phyloP scores from a whole-genome alignment of 352 stramenopile genomes.

The Phytophthora europaea region DNA sequence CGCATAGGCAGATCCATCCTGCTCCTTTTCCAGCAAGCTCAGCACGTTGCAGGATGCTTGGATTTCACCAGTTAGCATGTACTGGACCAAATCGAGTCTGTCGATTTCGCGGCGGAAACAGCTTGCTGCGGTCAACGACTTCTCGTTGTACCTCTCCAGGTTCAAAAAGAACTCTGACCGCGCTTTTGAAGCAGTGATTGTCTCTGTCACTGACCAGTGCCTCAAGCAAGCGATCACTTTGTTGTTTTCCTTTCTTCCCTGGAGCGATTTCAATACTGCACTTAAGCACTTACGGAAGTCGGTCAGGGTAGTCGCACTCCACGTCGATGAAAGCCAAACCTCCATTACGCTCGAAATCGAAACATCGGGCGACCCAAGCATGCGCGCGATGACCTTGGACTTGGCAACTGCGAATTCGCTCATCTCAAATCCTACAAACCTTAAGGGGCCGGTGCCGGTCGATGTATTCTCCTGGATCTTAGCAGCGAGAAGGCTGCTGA shows the following conservation, averaged over 20 bases:
- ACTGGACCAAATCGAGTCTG: slow-evolving; percentile 2
- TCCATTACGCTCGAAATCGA: not conserved
- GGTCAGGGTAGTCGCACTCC: slow-evolving; percentile 1
- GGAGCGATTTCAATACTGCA: slow-evolving; percentile 1
- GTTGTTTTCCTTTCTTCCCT: not conserved
- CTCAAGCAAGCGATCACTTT: not conserved
- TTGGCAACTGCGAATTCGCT: slow-evolving; percentile 33
- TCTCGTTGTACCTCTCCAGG: slow-evolving; percentile 12
- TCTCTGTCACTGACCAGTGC: slow-evolving; percentile 2
- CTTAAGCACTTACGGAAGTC: slow-evolving; percentile 1
- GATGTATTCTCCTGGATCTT: slow-evolving; percentile 9
- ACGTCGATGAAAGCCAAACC: slow-evolving; percentile 10
- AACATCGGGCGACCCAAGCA: slow-evolving; percentile 17
- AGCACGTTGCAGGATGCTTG: not conserved
- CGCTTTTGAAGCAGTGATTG: slow-evolving; percentile 3
- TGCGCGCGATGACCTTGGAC: slow-evolving; percentile 20
- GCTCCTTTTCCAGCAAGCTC: not conserved
- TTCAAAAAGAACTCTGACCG: slow-evolving; percentile 16
- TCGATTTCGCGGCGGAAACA: slow-evolving; percentile 13
- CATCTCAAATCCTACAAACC: slow-evolving; percentile 32
- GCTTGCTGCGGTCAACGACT: not conserved
- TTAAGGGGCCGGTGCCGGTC: not conserved
- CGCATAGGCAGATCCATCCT: not conserved
- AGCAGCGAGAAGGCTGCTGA: slow-evolving; percentile 31
- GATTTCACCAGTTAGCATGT: slow-evolving; percentile 12